Base-by-base conservation (phyloP, 2,329 filamentous ascomycete genomes). In the Nigrospora oryzae region DNA sequence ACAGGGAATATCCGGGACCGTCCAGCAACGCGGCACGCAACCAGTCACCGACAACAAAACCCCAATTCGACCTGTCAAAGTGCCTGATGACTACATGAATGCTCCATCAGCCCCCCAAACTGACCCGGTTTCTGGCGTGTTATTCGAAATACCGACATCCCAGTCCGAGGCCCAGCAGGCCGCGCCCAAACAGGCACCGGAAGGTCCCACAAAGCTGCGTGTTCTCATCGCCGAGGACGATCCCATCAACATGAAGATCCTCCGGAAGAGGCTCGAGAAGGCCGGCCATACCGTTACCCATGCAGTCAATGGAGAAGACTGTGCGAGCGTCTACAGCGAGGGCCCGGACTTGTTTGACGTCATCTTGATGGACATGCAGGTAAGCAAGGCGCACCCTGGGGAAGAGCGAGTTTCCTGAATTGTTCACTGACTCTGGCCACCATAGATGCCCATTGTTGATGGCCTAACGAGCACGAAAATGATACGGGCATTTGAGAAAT, bases 281-380 rank as follows among this genome's bases (percentile, higher is more conserved):
- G 64, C 80, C 1, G 85, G 86, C 0, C 86, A 95, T 51, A 64
- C 74, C 1, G 84, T 93, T 0, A 68, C 75, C 33, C 73, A 90
- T 51, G 87, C 87, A 0, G 74, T 85, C 34, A 95, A 95, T 50
- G 89, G 89, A 8, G 85, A 93, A 57, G 88, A 94, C 56, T 95
- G 89, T 56, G 83, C 86, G 6, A 71, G 74, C 41, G 73, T 79
- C 5, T 90, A 86, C 60, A 74, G 73, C 41, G 83, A 87, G 38
- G 74, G 73, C 42, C 70, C 81, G 0, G 62, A 62, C 23, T 65
- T 67, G 17, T 93, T 86, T 56, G 88, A 95, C 60, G 82, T 89
- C 5, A 73, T 95, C 40, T 71, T 95, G 50, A 95, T 95, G 89
- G 89, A 95, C 58, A 89, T 95, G 77, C 88, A 95, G 74, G 88